phyloP scores from a whole-genome alignment of 805 yeast species.

The Candida dajiaensis region DNA sequence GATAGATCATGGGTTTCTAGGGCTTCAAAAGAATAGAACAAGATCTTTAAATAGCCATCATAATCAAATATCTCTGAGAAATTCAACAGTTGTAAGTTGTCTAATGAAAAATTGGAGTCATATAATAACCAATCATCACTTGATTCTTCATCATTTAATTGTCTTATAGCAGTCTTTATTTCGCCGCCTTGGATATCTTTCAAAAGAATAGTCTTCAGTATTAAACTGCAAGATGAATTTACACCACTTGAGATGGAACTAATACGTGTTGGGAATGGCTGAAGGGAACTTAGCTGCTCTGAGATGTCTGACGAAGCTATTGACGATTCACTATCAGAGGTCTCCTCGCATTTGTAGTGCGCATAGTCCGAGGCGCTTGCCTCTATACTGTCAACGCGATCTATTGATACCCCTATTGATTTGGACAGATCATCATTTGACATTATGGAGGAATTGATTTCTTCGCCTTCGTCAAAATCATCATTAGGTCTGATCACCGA shows the following conservation, averaged over 20 bases:
- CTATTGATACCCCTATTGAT: background rate
- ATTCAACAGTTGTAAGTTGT: constrained; percentile 29
- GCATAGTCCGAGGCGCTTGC: background rate
- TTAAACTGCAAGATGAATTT: constrained; percentile 3
- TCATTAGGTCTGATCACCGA: constrained; percentile 1
- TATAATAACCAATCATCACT: constrained; percentile 37
- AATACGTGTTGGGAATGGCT: constrained; percentile 14
- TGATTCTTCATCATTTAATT: constrained; percentile 12
- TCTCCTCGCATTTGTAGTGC: background rate
- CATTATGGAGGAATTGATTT: background rate
- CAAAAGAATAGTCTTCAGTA: constrained; percentile 17
- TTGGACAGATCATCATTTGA: background rate
- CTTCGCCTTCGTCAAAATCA: background rate
- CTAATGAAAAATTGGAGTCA: constrained; percentile 31
- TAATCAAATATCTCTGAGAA: constrained; percentile 29
- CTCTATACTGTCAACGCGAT: background rate
- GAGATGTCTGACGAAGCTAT: constrained; percentile 1
- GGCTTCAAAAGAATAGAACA: constrained; percentile 25
- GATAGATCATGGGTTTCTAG: constrained; percentile 9
- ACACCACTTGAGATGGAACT: constrained; percentile 4
- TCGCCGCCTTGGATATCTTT: constrained; percentile 16
- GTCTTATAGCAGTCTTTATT: constrained; percentile 21
- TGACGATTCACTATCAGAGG: background rate
- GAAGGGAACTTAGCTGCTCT: constrained; percentile 1
- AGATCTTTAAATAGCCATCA: constrained; percentile 25